phyloP scores from a whole-genome alignment of 2,329 filamentous ascomycete genomes.

The Alternaria sp. region DNA sequence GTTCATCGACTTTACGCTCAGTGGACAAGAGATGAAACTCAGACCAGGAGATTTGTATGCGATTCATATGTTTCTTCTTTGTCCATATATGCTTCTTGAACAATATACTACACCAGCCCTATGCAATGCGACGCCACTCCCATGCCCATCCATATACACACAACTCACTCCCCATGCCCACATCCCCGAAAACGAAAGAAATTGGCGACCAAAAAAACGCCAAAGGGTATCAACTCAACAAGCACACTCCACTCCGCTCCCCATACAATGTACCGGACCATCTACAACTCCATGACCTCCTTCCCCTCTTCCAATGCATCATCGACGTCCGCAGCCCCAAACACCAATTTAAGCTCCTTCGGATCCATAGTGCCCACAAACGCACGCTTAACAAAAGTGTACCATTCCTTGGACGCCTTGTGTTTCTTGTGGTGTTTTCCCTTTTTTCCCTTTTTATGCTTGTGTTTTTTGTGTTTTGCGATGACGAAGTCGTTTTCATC shows the following conservation, averaged over 20 bases:
- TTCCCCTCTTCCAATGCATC: conserved; percentile 8
- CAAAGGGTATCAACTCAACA: conserved; percentile 2
- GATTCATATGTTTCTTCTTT: neutral
- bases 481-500: conserved; percentile 27
- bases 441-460: conserved; percentile 61
- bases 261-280: too few species aligned
- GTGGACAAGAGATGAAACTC: neutral
- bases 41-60: neutral
- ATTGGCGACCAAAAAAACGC: neutral
- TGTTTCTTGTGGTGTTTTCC: conserved; percentile 54
- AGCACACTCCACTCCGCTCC: neutral
- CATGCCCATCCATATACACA: neutral
- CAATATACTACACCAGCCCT: neutral
- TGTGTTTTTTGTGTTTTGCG: conserved; percentile 52
- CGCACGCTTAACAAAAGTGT: conserved; percentile 76
- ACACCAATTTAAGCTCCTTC: conserved; percentile 64
- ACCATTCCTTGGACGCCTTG: conserved; percentile 71
- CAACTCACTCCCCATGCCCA: neutral
- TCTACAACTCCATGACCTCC: conserved; percentile 28
- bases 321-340: conserved; percentile 2
- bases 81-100: neutral
- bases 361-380: conserved; percentile 77
- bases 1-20: neutral
- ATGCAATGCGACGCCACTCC: neutral
- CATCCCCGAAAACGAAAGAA: neutral